Evolutionary conservation across 2,329 filamentous ascomycete genomes (phyloP).

Genomic region (Pseudogymnoascus destructans): DNA sequence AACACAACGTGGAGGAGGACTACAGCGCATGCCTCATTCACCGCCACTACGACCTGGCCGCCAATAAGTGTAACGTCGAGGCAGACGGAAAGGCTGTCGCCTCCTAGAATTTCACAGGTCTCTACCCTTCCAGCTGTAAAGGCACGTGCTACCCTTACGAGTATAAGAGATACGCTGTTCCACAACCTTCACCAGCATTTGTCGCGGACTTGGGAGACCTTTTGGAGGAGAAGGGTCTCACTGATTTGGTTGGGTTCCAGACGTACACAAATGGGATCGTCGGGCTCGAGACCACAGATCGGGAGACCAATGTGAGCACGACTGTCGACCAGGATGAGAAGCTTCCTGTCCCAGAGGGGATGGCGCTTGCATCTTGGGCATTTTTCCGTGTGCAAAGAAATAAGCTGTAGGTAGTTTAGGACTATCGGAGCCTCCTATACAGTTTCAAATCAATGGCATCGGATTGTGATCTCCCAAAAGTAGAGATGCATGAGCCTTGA

Average conservation of each 20-base stretch:
- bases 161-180: neutral
- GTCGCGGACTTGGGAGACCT: neutral
- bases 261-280: neutral
- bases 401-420: neutral
- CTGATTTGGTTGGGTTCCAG: neutral
- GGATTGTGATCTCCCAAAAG: neutral
- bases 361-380: neutral
- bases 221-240: neutral
- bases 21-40: neutral
- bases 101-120: neutral
- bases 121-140: neutral
- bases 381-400: neutral
- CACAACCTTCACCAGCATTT: neutral
- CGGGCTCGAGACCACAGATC: neutral
- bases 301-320: neutral
- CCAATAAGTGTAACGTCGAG: neutral
- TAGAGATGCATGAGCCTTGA: neutral
- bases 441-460: neutral
- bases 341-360: neutral
- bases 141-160: neutral
- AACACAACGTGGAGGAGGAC: neutral
- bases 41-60: neutral
- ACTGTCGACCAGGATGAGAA: slow-evolving; percentile 1
- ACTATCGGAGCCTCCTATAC: neutral
- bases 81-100: neutral